Evolutionary conservation across 106 monocot genomes (phyloP), one percentile per base, ranked within the genome.

Genomic region (Dendrobium catenatum): DNA sequence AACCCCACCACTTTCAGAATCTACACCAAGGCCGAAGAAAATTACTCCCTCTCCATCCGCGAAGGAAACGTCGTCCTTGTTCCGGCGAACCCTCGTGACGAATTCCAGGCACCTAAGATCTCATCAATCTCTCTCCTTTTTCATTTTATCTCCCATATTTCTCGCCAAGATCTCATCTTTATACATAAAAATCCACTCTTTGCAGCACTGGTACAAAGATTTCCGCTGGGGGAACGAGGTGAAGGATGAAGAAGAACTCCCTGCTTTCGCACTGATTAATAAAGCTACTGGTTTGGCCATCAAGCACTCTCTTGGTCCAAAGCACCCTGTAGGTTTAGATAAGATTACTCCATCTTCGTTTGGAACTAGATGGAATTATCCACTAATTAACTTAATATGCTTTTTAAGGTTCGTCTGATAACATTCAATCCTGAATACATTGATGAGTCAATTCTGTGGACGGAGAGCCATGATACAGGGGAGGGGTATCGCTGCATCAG

Each of bases 201-300:
- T 31, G 46, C 74, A 95, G 95, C 95, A 95, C 85, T 95, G 95
- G 95, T 88, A 91, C 91, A 95, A 95, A 82, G 95, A 93, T 76
- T 80, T 93, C 85, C 86, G 77, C 29, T 85, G 70, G 82, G 86
- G 86, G 79, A 78, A 83, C 6, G 81, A 47, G 81, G 89, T 95
- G 58, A 95, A 95, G 89, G 95, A 95, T 75, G 89, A 91, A 49
- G 93, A 89, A 79, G 91, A 89, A 0, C 46, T 79, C 48, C 90
- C 95, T 0, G 84, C 81, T 48, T 95, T 95, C 76, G 88, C 93
- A 46, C 93, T 95, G 29, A 79, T 93, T 70, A 91, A 93, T 78
- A 87, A 87, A 47, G 89, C 72, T 31, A 94, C 94, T 41, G 94
- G 94, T 4, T 54, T 85, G 49, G 91, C 94, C 51, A 78, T 94